Percentiles rank a stretch among this genome's conserved stretches.
phyloP scores from a whole-genome alignment of 2,329 filamentous ascomycete genomes.

The Talaromyces islandicus region DNA sequence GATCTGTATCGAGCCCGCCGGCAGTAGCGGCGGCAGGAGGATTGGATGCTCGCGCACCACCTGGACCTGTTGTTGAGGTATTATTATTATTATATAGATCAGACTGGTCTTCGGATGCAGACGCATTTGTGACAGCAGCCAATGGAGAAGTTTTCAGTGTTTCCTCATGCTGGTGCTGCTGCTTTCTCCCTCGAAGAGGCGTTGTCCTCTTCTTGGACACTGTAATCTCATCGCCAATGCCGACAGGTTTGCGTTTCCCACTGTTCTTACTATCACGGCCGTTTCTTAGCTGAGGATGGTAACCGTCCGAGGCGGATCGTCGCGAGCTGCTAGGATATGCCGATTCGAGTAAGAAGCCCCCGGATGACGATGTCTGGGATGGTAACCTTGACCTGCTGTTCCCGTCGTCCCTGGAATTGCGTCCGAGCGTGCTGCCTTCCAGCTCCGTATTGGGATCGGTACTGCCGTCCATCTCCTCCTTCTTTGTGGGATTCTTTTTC shows the following conservation, averaged over 20 bases:
- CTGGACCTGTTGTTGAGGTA: neutral
- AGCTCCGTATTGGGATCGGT: conserved; percentile 24
- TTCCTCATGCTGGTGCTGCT: conserved; percentile 21
- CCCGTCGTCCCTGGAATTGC: conserved; percentile 30
- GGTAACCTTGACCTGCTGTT: conserved; percentile 9
- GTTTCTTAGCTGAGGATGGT: conserved; percentile 19
- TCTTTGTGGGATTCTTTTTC: too few species aligned
- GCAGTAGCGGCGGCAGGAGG: conserved; percentile 20
- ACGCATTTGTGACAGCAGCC: conserved; percentile 19
- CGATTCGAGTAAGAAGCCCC: conserved; percentile 43
- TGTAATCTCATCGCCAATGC: conserved; percentile 22
- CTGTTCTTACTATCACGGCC: conserved; percentile 14
- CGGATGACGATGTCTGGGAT: conserved; percentile 12
- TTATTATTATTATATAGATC: conserved; percentile 6
- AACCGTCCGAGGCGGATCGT: conserved; percentile 18
- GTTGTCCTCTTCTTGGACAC: conserved; percentile 30
- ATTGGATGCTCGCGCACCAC: conserved; percentile 9
- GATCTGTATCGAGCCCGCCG: conserved; percentile 61
- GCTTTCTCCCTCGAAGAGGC: conserved; percentile 25
- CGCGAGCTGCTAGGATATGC: conserved; percentile 24
- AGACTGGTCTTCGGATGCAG: conserved; percentile 12
- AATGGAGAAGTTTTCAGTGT: conserved; percentile 26
- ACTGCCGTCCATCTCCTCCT: conserved; percentile 19
- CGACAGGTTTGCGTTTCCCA: conserved; percentile 35
- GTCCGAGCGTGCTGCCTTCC: conserved; percentile 31